These are phyloP conservation scores for Cytospora piceae DNA, from an alignment of 2,329 filamentous ascomycete genomes.

Conservation along the genomic window DNA sequence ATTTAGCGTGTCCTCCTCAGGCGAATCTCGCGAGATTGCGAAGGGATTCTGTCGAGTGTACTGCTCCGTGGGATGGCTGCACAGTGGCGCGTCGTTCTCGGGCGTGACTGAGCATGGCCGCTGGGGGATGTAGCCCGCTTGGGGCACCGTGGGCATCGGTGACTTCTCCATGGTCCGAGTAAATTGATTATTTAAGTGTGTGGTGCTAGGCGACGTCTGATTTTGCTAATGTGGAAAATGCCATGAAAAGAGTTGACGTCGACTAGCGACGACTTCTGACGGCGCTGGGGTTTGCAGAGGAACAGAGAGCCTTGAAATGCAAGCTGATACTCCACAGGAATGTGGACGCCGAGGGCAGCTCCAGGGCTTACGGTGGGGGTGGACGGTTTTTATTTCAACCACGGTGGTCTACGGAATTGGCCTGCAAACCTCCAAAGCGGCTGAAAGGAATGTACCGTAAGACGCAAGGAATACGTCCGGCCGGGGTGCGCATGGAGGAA, in stretches of 20 bases:
- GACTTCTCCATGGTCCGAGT: conserved; percentile 23
- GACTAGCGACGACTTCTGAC: too few species aligned
- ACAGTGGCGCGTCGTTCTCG: conserved; percentile 2
- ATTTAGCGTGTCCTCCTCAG: conserved; percentile 1
- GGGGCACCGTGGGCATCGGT: conserved; percentile 13
- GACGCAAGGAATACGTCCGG: neutral
- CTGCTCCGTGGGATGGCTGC: conserved; percentile 3
- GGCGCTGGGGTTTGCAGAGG: too few species aligned
- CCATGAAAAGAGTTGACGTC: too few species aligned
- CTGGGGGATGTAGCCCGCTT: conserved; percentile 24
- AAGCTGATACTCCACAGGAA: neutral
- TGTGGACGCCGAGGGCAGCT: neutral
- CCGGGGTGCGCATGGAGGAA: neutral
- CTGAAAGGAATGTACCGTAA: neutral
- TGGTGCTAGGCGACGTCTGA: neutral
- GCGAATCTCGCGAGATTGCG: neutral
- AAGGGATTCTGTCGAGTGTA: conserved; percentile 9
- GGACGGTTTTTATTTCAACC: neutral
- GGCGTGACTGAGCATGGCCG: conserved; percentile 15
- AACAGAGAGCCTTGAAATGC: neutral
- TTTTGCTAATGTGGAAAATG: neutral
- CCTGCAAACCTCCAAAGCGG: neutral
- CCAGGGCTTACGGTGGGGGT: neutral
- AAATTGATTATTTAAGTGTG: neutral
- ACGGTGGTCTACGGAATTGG: neutral